These are phyloP conservation scores for Aspergillus puulaauensis DNA, from an alignment of 2,329 filamentous ascomycete species.

Conservation along the genomic window DNA sequence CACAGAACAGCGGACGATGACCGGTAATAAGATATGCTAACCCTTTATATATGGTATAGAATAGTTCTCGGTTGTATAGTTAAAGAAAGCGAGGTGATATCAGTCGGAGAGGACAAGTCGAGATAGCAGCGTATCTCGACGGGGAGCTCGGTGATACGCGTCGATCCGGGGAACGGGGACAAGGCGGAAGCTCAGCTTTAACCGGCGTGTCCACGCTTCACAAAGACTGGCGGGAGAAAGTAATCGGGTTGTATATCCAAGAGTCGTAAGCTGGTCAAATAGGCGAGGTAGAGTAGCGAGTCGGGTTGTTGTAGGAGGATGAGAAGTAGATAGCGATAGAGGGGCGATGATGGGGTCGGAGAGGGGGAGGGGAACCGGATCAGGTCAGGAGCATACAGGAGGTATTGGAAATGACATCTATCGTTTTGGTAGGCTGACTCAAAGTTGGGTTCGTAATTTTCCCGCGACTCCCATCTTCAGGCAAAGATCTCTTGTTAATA, in stretches of 20 bases:
- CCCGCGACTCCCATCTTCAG: slow-evolving; percentile 1
- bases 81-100: neutral
- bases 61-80: neutral
- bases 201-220: slow-evolving; percentile 13
- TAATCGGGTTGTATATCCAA: neutral
- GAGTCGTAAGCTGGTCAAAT: neutral
- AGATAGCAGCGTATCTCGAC: slow-evolving; percentile 25
- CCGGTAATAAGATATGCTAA: neutral
- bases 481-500: neutral
- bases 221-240: neutral
- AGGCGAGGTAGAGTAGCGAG: neutral
- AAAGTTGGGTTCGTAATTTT: neutral
- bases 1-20: neutral
- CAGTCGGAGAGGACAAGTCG: neutral
- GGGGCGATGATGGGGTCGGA: slow-evolving; percentile 9
- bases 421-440: slow-evolving; percentile 17
- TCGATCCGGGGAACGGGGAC: slow-evolving; percentile 27
- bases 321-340: slow-evolving; percentile 14
- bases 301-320: slow-evolving; percentile 9
- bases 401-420: slow-evolving; percentile 18
- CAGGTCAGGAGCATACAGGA: slow-evolving; percentile 22
- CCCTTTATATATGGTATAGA: neutral
- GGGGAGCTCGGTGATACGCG: slow-evolving; percentile 28
- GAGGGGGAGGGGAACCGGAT: slow-evolving; percentile 18
- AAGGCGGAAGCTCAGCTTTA: slow-evolving; percentile 25